Base-by-base conservation (phyloP, 1,284 basidiomycete genomes). In the Kwoniella shivajii region DNA sequence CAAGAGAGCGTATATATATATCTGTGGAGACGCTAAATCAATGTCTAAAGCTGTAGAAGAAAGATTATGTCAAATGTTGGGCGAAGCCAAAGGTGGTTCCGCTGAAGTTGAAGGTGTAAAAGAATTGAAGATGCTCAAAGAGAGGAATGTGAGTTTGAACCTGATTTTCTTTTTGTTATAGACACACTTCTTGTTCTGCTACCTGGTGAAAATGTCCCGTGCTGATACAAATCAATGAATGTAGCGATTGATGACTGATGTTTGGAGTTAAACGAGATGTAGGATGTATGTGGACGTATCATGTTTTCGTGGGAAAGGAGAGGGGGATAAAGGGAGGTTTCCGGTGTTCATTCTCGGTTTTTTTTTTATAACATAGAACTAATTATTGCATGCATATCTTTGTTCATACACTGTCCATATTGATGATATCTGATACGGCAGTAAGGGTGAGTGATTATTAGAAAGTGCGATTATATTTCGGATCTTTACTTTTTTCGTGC, bases 31-130 rank as follows among this genome's bases (percentile, higher is more conserved):
- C 73, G 95, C 93, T 50, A 94, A 92, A 83, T 86, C 84, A 75
- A 99, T 99, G 95, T 87, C 87, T 72, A 93, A 92, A 76, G 85
- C 88, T 47, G 95, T 99, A 30, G 96, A 99, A 80, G 89, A 91
- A 67, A 83, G 86, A 31, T 81, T 99, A 43, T 85, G 85, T 57
- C 83, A 82, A 69, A 91, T 98, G 68, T 82, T 99, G n/a, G 93
- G 88, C 22, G 90, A 94, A 78, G 92, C 90, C 16, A 95, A 93
- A 82, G 91, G 91, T 48, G 92, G 91, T 30, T 85, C 83, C 38
- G 85, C 84, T 7, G 88, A 88, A 68, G 86, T 88, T 13, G 94
- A 94, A 77, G 94, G 94, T 48, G 84, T 82, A 4, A 90, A 91
- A 61, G 94, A 97, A 82, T 75, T 96, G 63, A 97, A 96, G 81